Base-by-base conservation (phyloP, 2,329 filamentous ascomycete species). In the Dactylellina leptospora region DNA sequence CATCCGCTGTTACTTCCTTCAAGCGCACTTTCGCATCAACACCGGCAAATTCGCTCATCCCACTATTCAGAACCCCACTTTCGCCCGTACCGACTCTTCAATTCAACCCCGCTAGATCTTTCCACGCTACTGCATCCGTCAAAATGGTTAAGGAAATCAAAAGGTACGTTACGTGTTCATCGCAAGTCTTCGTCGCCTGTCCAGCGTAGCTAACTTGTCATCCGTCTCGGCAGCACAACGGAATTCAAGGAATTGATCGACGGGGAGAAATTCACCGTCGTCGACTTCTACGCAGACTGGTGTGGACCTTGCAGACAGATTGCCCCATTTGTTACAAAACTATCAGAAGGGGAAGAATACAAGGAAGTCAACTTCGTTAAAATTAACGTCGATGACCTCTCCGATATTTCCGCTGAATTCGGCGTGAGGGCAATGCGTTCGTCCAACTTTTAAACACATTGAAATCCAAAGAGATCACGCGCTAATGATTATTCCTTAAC, bases 271-370 rank as follows among this genome's bases (percentile, higher is more conserved):
- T 80, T 90, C 75, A 85, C 96, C 76, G 82, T 97, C 73, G 83
- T 97, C 78, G 93, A 97, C 83, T 92, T 87, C 83, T 92, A 90
- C 81, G 93, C 93, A 63, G 87, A 84, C 74, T 97, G 93, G 93
- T 97, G 93, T 84, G 92, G 92, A 72, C 93, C 93, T 72, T 97
- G 93, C 89, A 96, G 93, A 84, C 85, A 88, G 77, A 95, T 97
- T 78, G 87, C 92, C 16, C 93, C 93, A 70, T 81, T 87, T 74
- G 83, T 96, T 66, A 85, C 84, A 76, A 84, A 88, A 85, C 84
- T 86, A 80, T 86, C 87, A 77, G 80, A 88, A 44, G 79, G 22
- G 16, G 4, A 6, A 3, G 16, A 81, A 68, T 86, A 85, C 82
- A 80, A 85, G 75, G 80, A 83, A 75, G 84, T 89, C 75, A 84